Evolutionary conservation across 768 basidiomycete genomes (phyloP).

Genomic region (Leccinellum rugosiceps): DNA sequence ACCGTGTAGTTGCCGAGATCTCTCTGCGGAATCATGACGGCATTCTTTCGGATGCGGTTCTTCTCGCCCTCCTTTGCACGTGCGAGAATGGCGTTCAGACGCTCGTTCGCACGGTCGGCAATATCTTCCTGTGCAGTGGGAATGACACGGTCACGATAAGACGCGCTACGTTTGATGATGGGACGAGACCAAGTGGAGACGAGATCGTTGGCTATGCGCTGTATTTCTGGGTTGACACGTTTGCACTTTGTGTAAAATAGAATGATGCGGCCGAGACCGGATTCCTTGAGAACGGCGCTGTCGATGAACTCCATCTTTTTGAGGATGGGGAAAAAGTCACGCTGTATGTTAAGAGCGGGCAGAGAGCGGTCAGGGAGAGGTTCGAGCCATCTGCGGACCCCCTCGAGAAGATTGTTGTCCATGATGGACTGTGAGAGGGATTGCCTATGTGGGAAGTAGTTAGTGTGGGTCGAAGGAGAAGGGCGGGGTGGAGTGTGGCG

Average conservation of each 20-base stretch:
- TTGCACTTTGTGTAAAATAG: slow-evolving; percentile 96
- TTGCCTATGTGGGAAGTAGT: slow-evolving; percentile 45
- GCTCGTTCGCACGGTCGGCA: slow-evolving; percentile 44
- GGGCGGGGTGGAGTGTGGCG: slow-evolving; percentile 15
- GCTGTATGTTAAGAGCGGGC: slow-evolving; percentile 94
- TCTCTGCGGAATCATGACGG: slow-evolving; percentile 78
- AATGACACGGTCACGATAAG: slow-evolving; percentile 71
- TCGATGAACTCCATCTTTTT: slow-evolving; percentile 93
- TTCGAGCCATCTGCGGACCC: slow-evolving; percentile 88
- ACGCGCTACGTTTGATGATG: slow-evolving; percentile 85
- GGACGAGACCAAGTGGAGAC: slow-evolving; percentile 86
- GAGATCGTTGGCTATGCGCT: slow-evolving; percentile 79
- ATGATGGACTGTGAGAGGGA: slow-evolving; percentile 89
- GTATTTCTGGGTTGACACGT: slow-evolving; percentile 78
- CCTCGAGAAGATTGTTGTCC: slow-evolving; percentile 92
- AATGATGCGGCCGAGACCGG: slow-evolving; percentile 82
- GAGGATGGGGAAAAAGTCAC: slow-evolving; percentile 81
- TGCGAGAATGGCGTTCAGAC: slow-evolving; percentile 66
- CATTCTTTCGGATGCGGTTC: slow-evolving; percentile 68
- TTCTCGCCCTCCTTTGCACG: slow-evolving; percentile 67
- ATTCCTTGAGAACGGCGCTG: slow-evolving; percentile 84
- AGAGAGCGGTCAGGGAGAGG: slow-evolving; percentile 90
- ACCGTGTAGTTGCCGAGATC: slow-evolving; percentile 77
- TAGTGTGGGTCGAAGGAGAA: not conserved
- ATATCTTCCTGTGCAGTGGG: slow-evolving; percentile 48